These are phyloP conservation scores for Penicillium sp. DNA, from an alignment of 2,329 filamentous ascomycete species.

Conservation along the genomic window DNA sequence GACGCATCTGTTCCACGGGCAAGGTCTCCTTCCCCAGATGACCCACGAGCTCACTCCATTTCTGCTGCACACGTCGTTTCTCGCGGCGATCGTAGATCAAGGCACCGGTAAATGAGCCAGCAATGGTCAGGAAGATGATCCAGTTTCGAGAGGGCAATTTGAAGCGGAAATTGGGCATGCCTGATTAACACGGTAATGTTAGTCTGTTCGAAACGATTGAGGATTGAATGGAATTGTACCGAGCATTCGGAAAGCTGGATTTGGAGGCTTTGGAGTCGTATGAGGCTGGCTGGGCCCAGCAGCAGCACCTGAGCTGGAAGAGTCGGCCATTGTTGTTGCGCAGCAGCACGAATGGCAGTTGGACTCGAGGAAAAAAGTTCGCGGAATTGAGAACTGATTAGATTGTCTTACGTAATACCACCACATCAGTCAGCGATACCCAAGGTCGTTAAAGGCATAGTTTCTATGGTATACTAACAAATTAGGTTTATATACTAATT, in stretches of 20 bases:
- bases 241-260: constrained; percentile 71
- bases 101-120: constrained; percentile 68
- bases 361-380: constrained; percentile 18
- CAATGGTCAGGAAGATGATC: constrained; percentile 86
- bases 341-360: constrained; percentile 1
- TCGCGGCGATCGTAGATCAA: constrained; percentile 89
- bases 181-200: constrained; percentile 40
- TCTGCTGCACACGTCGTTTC: constrained; percentile 75
- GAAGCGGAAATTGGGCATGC: constrained; percentile 73
- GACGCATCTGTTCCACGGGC: constrained; percentile 65
- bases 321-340: constrained; percentile 33
- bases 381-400: too few species aligned
- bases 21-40: constrained; percentile 75
- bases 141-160: constrained; percentile 93
- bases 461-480: too few species aligned
- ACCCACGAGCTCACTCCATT: constrained; percentile 80
- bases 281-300: constrained; percentile 35
- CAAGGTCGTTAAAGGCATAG: too few species aligned
- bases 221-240: constrained; percentile 31
- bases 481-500: too few species aligned
- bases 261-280: constrained; percentile 47
- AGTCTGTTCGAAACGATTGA: constrained; percentile 6
- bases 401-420: too few species aligned
- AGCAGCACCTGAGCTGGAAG: constrained; percentile 32
- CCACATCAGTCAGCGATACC: too few species aligned